phyloP scores from a whole-genome alignment of 805 yeast species.

The Sugiyamaella boreocaroliniensis region DNA sequence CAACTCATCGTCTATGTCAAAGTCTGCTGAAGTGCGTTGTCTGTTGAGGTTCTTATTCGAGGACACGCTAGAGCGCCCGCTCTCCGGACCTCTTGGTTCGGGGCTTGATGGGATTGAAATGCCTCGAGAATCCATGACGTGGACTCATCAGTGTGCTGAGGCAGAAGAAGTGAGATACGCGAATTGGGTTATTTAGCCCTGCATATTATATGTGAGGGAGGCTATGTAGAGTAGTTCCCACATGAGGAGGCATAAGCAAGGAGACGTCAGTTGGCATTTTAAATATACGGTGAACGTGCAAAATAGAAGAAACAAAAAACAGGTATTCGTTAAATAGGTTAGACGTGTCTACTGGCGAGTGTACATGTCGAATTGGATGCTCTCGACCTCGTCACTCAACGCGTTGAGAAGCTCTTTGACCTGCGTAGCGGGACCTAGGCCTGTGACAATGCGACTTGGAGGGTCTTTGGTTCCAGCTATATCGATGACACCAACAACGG shows the following conservation, averaged over 20 bases:
- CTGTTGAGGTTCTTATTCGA: background rate
- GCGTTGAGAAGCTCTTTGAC: slow-evolving; percentile 24
- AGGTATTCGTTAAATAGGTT: too few species aligned
- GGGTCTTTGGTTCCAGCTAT: slow-evolving; percentile 31
- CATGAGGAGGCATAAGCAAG: background rate
- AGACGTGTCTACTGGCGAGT: background rate
- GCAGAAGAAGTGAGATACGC: background rate
- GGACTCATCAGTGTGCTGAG: background rate
- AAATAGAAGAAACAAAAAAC: too few species aligned
- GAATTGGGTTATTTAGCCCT: background rate
- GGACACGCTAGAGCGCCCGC: background rate
- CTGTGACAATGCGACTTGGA: slow-evolving; percentile 27
- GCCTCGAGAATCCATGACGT: background rate
- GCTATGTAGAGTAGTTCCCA: too few species aligned
- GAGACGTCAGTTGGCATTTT: too few species aligned
- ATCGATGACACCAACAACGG: slow-evolving; percentile 19
- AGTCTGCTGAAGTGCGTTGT: slow-evolving; percentile 1
- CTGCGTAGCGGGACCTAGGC: slow-evolving; percentile 27
- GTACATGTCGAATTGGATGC: background rate
- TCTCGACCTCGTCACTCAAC: slow-evolving; percentile 29
- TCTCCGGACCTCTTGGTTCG: background rate
- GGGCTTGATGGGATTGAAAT: background rate
- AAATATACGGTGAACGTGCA: too few species aligned
- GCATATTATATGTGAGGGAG: background rate
- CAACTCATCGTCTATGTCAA: slow-evolving; percentile 8